Base-by-base conservation (phyloP, 176 grass and related monocot species). In the Oryza rufipogon region DNA sequence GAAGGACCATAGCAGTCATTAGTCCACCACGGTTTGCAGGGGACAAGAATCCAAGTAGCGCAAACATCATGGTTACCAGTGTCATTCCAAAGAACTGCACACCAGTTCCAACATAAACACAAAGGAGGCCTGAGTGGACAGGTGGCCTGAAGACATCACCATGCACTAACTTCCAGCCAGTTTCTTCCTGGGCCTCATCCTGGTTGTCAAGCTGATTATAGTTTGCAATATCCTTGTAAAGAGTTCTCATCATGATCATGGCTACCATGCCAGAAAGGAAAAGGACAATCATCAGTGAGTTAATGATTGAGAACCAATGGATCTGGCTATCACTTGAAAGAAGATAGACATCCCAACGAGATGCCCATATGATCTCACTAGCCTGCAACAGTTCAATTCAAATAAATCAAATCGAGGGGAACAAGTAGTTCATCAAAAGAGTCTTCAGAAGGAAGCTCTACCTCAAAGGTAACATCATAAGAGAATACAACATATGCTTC, bases 181-280 rank as follows among this genome's bases (percentile, higher is more conserved):
- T 94, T 92, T 90, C 92, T 90, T 94, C 92, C 66, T 94, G 92
- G 41, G 85, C 92, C 80, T 91, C 89, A 36, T 94, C 90, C 75
- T 92, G 89, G 76, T 86, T 92, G 22, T 94, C 92, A 45, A 91
- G 87, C 41, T 91, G 92, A 65, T 92, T 94, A 76, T 92, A 92
- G 79, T 88, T 94, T 61, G 92, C 81, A 73, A 94, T 94, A 77
- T 94, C 92, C 71, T 89, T 92, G 75, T 92, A 89, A 79, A 94
- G 90, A n/a, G 92, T 94, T 85, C 92, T 94, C 90, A 94, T 89
- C 92, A 92, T 94, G 80, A 94, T 92, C 89, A 94, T 94, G 69
- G 87, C 92, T n/a, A 94, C 88, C 89, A 91, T 90, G 48, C 89
- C 85, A 60, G 92, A 94, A 77, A 94, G 90, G 82, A 94, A 94